Base-by-base conservation (phyloP, 805 yeast species). In the Suhomyces vadensis region DNA sequence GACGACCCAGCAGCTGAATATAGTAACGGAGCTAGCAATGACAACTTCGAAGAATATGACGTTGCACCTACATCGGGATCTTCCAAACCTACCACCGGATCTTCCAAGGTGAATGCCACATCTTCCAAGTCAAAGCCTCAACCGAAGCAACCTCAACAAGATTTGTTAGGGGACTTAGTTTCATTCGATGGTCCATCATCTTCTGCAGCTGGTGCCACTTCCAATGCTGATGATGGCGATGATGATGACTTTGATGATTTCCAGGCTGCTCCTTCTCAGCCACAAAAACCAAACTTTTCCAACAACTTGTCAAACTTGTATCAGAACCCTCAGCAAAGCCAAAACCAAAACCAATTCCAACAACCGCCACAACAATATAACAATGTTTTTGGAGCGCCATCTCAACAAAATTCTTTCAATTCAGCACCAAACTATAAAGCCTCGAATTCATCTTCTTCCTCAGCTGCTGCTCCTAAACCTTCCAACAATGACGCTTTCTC, bases 241-340 rank as follows among this genome's bases (percentile, higher is more conserved):
- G 89, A 81, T 43, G 88, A 85, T 50, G 94, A 86, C 31, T 87
- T 87, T 60, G 89, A 85, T 51, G 94, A 86, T 52, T 86, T 86
- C 74, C 92, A 86, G 63, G 85, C 89, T 9, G 81, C 78, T 3
- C 82, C 85, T 6, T 64, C 67, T 13, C 61, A 60, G 37, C 61
- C 49, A 45, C 48, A 36, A 43, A 49, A 52, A 47, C 55, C 40
- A 43, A 48, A 46, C 16, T 45, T 57, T 35, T 41, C 58, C 21
- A 55, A 50, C 55, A 59, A 59, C 48, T 55, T 65, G 42, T 56
- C 59, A 24, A 61, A 53, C 48, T 58, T 67, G 49, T 60, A 59
- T 48, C 61, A 55, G 38, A 54, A 43, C 44, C 54, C 55, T 36
- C 60, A 57, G 31, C 60, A 56, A 35, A 47, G 53, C 53, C 16